Conservation (phyloP, 495 filamentous ascomycete species). For the Xylaria flabelliformis region DNA sequence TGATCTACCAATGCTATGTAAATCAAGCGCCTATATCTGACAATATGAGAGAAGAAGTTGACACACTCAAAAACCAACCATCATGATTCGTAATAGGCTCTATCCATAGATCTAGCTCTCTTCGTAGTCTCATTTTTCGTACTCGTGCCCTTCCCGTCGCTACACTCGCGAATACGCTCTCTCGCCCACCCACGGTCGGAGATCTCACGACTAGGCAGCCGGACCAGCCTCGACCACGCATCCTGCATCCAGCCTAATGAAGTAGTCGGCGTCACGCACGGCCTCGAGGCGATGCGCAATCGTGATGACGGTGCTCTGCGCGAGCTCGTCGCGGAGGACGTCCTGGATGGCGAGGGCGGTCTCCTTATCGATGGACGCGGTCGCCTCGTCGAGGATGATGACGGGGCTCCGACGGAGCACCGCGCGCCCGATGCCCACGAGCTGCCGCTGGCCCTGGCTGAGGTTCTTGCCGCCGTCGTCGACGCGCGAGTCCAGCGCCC, state of each 20-base stretch:
- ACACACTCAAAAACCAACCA: slow-evolving; percentile 28
- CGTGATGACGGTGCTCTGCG: slow-evolving; percentile 80
- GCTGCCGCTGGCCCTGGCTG: slow-evolving; percentile 66
- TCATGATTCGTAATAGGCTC: slow-evolving; percentile 25
- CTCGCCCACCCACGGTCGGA: neutral
- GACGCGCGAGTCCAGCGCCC: slow-evolving; percentile 54
- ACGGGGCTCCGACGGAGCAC: slow-evolving; percentile 65
- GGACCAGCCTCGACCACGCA: slow-evolving; percentile 48
- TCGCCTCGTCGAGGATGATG: slow-evolving; percentile 79
- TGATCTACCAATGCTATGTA: neutral
- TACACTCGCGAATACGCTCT: neutral
- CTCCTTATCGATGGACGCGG: slow-evolving; percentile 81
- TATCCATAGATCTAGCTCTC: neutral
- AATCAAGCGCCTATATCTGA: neutral
- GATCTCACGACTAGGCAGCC: slow-evolving; percentile 13
- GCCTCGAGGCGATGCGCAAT: slow-evolving; percentile 86
- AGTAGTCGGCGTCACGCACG: slow-evolving; percentile 76
- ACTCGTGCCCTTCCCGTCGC: neutral
- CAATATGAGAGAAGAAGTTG: neutral
- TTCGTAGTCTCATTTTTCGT: neutral
- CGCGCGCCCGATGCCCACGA: slow-evolving; percentile 64
- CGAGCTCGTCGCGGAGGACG: slow-evolving; percentile 75
- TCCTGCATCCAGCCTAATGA: slow-evolving; percentile 73
- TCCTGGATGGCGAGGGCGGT: slow-evolving; percentile 80
- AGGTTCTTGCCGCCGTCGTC: slow-evolving; percentile 66